Evolutionary conservation across 768 basidiomycete species (phyloP).

Genomic region (Suillus luteus): DNA sequence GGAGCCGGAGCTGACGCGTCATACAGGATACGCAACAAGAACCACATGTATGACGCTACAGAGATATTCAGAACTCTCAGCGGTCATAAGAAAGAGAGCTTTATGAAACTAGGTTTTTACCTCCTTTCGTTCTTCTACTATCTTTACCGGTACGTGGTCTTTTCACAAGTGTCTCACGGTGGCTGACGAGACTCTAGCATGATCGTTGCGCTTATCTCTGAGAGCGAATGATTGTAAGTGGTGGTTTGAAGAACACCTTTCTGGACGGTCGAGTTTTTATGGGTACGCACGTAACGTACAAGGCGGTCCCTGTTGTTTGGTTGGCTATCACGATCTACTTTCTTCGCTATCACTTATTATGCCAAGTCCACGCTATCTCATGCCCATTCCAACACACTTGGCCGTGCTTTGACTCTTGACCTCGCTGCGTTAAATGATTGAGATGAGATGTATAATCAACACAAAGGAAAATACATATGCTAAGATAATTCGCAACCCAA

Average conservation of each 20-base stretch:
- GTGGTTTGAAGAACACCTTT: background rate
- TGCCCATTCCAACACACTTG: background rate
- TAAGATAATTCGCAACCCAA: constrained; percentile 2
- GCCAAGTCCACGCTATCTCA: background rate
- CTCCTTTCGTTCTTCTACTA: constrained; percentile 92
- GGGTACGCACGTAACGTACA: background rate
- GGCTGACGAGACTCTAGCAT: constrained; percentile 47
- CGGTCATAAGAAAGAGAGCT: constrained; percentile 94
- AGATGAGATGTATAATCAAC: background rate
- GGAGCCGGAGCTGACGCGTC: background rate
- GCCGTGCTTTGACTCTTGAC: background rate
- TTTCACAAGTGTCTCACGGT: background rate
- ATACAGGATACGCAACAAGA: constrained; percentile 82
- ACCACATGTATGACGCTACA: constrained; percentile 99
- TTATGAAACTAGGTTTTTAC: constrained; percentile 93
- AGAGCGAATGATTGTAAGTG: constrained; percentile 51
- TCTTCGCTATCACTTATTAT: constrained; percentile 5
- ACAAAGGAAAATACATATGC: constrained; percentile 8
- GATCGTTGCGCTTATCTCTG: constrained; percentile 86
- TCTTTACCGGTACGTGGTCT: constrained; percentile 71
- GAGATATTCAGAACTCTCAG: constrained; percentile 97
- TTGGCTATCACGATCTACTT: constrained; percentile 8
- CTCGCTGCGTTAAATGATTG: background rate
- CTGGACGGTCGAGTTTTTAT: background rate
- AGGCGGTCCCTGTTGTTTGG: background rate